Evolutionary conservation across 23 red algal genomes (phyloP).

Genomic region (Gracilaria domingensis): DNA sequence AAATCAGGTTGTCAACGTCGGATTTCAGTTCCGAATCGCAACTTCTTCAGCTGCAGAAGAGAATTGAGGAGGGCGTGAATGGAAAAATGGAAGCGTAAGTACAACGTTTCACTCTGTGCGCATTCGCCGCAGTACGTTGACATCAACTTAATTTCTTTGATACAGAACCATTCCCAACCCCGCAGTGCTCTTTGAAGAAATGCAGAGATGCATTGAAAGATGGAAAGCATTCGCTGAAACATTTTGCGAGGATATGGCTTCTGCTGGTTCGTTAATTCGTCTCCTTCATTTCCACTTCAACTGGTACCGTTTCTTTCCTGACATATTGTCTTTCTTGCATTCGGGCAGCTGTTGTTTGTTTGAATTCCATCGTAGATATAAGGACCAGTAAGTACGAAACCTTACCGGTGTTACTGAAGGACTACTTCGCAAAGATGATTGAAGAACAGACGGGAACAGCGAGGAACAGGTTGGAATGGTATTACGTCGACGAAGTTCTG

Average conservation of each 20-base stretch:
- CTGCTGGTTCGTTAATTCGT: not conserved
- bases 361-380: conserved; percentile 3
- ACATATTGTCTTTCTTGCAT: not conserved
- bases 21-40: not conserved
- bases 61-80: conserved; percentile 6
- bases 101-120: not conserved
- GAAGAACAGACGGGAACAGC: conserved; percentile 18
- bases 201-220: conserved; percentile 5
- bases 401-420: not conserved
- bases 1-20: not conserved
- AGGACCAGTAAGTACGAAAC: conserved; percentile 13
- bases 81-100: conserved; percentile 38
- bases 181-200: conserved; percentile 6
- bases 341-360: conserved; percentile 4
- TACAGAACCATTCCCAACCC: conserved; percentile 35
- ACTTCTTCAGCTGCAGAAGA: not conserved
- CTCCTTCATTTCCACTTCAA: too few relatives aligned
- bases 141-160: not conserved
- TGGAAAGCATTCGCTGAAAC: conserved; percentile 3
- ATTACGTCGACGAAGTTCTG: conserved; percentile 31
- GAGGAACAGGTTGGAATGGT: conserved; percentile 4
- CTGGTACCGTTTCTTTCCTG: not conserved
- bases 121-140: not conserved
- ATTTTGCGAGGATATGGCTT: conserved; percentile 37
- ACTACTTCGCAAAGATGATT: conserved; percentile 23